phyloP scores from a whole-genome alignment of 148 eudicot genomes.

The Arbutus unedo region DNA sequence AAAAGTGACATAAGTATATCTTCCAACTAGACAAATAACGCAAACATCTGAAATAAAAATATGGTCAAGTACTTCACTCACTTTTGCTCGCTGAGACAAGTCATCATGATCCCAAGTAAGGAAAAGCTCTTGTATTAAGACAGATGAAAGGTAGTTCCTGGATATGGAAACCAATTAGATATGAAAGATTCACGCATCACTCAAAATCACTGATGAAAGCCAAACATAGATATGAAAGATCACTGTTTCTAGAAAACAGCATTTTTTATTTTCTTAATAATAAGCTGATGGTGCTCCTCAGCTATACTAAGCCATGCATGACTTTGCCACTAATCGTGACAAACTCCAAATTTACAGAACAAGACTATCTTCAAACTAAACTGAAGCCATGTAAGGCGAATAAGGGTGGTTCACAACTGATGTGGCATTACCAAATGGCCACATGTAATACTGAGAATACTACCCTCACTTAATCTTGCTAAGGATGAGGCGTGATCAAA shows the following conservation, averaged over 20 bases:
- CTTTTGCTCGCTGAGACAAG: slow-evolving; percentile 79
- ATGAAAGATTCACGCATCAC: neutral
- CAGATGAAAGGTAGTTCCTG: slow-evolving; percentile 98
- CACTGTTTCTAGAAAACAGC: neutral
- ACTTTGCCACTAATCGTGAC: too few species aligned
- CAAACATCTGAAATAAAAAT: neutral
- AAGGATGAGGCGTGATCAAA: neutral
- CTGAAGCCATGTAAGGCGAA: neutral
- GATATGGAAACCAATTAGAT: neutral
- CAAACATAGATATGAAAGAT: neutral
- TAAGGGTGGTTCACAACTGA: neutral
- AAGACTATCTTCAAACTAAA: too few species aligned
- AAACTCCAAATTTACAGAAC: too few species aligned
- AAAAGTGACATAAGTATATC: neutral
- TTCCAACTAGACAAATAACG: neutral
- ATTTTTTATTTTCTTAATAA: too few species aligned
- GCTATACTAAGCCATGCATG: too few species aligned
- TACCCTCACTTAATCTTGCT: neutral
- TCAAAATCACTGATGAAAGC: neutral
- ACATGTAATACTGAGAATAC: neutral
- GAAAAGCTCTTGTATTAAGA: slow-evolving; percentile 94
- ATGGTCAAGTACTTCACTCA: slow-evolving; percentile 29
- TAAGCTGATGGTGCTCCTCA: too few species aligned
- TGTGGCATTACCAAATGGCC: neutral
- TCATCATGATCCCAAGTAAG: slow-evolving; percentile 99